Base-by-base conservation (phyloP, 1,139 yeast genomes). In the Geotrichum citri-aurantii region DNA sequence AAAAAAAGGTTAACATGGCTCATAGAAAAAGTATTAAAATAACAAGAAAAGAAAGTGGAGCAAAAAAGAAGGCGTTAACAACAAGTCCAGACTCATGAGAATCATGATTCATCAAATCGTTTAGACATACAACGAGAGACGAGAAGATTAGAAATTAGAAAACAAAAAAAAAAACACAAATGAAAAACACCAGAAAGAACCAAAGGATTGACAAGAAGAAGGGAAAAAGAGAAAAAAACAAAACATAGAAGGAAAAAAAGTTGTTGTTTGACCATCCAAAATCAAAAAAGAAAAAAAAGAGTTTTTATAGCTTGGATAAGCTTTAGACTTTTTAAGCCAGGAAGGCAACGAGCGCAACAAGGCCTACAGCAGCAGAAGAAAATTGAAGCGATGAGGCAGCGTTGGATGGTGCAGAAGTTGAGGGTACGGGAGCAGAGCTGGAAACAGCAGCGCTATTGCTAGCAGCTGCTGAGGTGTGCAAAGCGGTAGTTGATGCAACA, bases 41-140 rank as follows among this genome's bases (percentile, higher is more conserved):
- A 51, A 4, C 37, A 51, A 51, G 26, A 37, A 50, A 51, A 26
- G 42, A 51, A 12, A 17, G 42, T n/a, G n/a, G n/a, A n/a, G n/a
- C n/a, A 42, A 29, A 51, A 42, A 51, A 50, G n/a, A 37, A 37
- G 40, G 23, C 23, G 23, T 26, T 17, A 40, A n/a, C 5, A 23
- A 27, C 44, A 3, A 37, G 44, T 37, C 44, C 44, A 37, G 44
- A 37, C 44, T 21, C 48, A 46, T 23, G 17, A 27, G 44, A 53
- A n/a, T 47, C 21, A 47, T 46, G 29, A 47, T 46, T 26, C 27
- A 24, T 26, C 29, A 21, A 52, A 33, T 31, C 24, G 40, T 23
- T 47, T 29, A 24, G 24, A 23, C 49, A 47, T 31, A 24, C 47
- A 37, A 19, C 24, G 21, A 19, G 27, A 27, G 14, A 31, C 26